Evolutionary conservation across 176 grass and related monocot species (phyloP).

Genomic region (sorghum (Sorghum bicolor)): DNA sequence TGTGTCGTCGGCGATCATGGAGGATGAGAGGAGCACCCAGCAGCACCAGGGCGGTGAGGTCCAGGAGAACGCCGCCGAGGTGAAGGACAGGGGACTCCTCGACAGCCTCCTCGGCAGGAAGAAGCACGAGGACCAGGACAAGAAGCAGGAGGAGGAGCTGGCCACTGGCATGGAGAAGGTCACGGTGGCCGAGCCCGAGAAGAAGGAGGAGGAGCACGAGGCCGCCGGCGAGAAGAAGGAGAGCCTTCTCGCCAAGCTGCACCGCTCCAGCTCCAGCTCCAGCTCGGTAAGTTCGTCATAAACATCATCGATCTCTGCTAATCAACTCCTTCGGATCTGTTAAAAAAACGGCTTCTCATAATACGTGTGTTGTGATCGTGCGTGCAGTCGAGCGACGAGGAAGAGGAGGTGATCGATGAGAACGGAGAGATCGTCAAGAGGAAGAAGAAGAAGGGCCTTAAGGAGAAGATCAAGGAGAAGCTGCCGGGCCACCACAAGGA

Average conservation of each 20-base stretch:
- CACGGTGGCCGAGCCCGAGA: conserved; percentile 53
- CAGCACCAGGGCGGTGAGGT: conserved; percentile 22
- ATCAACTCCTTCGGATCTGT: background rate
- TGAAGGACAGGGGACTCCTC: conserved; percentile 69
- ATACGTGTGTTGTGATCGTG: background rate
- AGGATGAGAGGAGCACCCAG: conserved; percentile 65
- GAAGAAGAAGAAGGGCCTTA: conserved; percentile 93
- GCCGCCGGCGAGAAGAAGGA: conserved; percentile 73
- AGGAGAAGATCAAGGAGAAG: conserved; percentile 91
- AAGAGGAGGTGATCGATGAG: conserved; percentile 66
- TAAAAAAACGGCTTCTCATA: too few species aligned
- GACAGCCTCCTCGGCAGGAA: conserved; percentile 58
- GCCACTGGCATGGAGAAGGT: conserved; percentile 55
- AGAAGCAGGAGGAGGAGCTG: conserved; percentile 38
- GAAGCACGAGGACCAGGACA: conserved; percentile 41
- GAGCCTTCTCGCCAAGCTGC: conserved; percentile 61
- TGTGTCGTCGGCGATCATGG: conserved; percentile 36
- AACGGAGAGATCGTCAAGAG: conserved; percentile 64
- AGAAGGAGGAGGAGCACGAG: conserved; percentile 39
- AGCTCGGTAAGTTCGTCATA: conserved; percentile 63
- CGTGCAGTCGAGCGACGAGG: conserved; percentile 82
- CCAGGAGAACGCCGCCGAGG: conserved; percentile 32
- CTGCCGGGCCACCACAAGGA: conserved; percentile 54
- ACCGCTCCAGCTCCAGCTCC: conserved; percentile 78
- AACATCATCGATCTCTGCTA: background rate